These are phyloP conservation scores for Fusarium sp. DNA, from an alignment of 2,329 filamentous ascomycete species.

Conservation along the genomic window DNA sequence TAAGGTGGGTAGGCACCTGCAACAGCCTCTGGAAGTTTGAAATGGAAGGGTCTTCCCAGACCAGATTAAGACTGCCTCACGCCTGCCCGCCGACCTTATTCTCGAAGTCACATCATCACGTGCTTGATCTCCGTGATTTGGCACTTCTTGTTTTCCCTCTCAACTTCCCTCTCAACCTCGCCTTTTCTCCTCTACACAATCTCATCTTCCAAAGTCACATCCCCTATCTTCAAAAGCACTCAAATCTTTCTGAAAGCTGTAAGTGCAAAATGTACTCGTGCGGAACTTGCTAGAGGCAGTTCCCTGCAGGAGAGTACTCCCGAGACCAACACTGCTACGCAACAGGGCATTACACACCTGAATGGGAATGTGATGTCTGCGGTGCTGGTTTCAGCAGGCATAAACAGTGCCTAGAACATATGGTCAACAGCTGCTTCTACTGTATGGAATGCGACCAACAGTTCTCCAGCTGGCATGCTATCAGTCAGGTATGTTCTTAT, in stretches of 20 bases:
- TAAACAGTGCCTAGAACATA: conserved; percentile 38
- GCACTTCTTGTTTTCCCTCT: neutral
- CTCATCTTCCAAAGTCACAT: neutral
- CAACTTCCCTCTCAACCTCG: neutral
- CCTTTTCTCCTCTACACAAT: neutral
- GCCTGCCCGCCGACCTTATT: neutral
- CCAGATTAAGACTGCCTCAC: neutral
- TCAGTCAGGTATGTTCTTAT: conserved; percentile 1
- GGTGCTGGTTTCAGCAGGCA: conserved; percentile 29
- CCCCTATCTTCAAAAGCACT: neutral
- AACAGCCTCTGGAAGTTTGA: too few species aligned
- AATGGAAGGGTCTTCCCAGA: too few species aligned
- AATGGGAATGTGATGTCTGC: conserved; percentile 47
- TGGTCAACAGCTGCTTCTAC: conserved; percentile 47
- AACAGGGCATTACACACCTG: conserved; percentile 39
- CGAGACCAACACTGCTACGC: conserved; percentile 45
- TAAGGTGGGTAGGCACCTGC: too few species aligned
- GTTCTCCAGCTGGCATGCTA: conserved; percentile 1
- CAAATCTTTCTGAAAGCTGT: accelerated
- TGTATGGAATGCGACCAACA: conserved; percentile 41
- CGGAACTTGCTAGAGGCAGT: conserved; percentile 44
- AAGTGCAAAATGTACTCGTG: conserved; percentile 34
- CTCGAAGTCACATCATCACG: neutral
- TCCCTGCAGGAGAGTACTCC: conserved; percentile 37
- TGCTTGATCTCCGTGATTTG: neutral